Evolutionary conservation across 2,329 filamentous ascomycete species (phyloP).

Genomic region (Pezicula carpinea): DNA sequence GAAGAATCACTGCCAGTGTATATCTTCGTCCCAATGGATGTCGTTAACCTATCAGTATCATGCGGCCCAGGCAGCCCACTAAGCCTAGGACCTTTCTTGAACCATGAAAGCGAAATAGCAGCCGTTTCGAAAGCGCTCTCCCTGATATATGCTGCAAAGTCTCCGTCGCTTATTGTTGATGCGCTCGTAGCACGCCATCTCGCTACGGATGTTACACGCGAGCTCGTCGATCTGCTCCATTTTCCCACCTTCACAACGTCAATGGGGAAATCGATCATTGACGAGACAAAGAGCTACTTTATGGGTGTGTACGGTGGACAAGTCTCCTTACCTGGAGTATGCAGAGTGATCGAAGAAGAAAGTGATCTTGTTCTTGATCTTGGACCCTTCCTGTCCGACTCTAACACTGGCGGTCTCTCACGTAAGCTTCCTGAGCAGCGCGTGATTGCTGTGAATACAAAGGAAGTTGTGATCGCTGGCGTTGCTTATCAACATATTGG

Average conservation of each 20-base stretch:
- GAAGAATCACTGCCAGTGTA: conserved; percentile 33
- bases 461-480: too few relatives aligned
- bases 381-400: conserved; percentile 39
- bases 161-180: conserved; percentile 46
- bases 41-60: conserved; percentile 35
- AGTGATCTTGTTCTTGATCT: conserved; percentile 40
- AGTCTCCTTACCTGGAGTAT: too few relatives aligned
- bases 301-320: conserved; percentile 41
- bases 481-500: too few relatives aligned
- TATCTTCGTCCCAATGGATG: conserved; percentile 47
- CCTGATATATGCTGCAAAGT: conserved; percentile 37
- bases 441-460: too few relatives aligned
- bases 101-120: conserved; percentile 15
- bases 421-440: too few relatives aligned
- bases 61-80: conserved; percentile 19
- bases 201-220: conserved; percentile 16
- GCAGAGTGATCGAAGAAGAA: not conserved
- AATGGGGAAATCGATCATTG: conserved; percentile 45
- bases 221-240: conserved; percentile 34
- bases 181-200: conserved; percentile 31
- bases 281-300: conserved; percentile 40
- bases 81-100: conserved; percentile 12
- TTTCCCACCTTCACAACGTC: conserved; percentile 42
- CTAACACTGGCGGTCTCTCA: conserved; percentile 30
- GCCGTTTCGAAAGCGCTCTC: conserved; percentile 31